Percentiles rank a stretch among this genome's conserved stretches.
These are phyloP conservation scores for Harringtonia lauricola DNA, from an alignment of 2,329 filamentous ascomycete species.

Conservation along the genomic window DNA sequence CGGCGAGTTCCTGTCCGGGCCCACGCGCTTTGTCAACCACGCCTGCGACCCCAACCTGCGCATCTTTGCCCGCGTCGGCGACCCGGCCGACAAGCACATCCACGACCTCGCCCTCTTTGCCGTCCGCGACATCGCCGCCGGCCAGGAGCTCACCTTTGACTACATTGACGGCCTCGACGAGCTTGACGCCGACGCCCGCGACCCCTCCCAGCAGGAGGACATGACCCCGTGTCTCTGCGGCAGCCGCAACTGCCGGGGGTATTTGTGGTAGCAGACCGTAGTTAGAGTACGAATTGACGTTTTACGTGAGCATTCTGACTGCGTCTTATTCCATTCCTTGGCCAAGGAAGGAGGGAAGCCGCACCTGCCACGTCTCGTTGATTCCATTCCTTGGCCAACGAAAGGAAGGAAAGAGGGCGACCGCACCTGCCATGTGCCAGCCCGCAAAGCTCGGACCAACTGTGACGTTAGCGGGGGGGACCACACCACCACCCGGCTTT, in stretches of 20 bases:
- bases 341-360: no score
- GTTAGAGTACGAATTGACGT: no score
- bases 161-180: slow-evolving; percentile 57
- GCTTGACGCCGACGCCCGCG: slow-evolving; percentile 34
- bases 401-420: no score
- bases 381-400: no score
- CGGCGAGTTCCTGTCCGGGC: slow-evolving; percentile 68
- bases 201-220: slow-evolving; percentile 34
- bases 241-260: slow-evolving; percentile 55
- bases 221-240: slow-evolving; percentile 54
- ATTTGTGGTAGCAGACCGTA: slow-evolving; percentile 59
- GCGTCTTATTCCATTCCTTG: no score
- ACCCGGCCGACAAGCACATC: slow-evolving; percentile 61
- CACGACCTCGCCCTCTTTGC: slow-evolving; percentile 74
- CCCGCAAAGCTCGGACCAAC: slow-evolving; percentile 8
- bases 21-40: slow-evolving; percentile 76
- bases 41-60: slow-evolving; percentile 69
- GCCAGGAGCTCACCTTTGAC: slow-evolving; percentile 68
- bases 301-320: no score
- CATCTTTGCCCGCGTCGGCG: slow-evolving; percentile 69
- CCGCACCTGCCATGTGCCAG: no score
- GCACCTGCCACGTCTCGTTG: no score
- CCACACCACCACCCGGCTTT: background rate
- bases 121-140: slow-evolving; percentile 49
- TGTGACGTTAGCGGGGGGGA: background rate